phyloP scores from a whole-genome alignment of 768 basidiomycete genomes.

The Erythrobasidium yunnanense region DNA sequence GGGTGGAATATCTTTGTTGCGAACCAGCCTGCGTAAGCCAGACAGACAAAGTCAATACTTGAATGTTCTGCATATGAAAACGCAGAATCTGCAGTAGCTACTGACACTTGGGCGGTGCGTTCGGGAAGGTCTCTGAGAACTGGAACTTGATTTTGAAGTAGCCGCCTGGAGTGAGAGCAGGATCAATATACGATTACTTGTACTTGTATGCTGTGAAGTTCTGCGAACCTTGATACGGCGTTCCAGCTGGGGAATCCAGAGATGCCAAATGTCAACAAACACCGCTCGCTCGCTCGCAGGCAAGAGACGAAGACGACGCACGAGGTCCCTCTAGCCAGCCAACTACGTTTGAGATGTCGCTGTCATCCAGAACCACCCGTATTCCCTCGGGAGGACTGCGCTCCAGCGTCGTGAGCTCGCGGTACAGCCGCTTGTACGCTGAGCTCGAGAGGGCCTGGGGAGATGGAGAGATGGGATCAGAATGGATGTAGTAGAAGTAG shows the following conservation, averaged over 20 bases:
- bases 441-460: not conserved
- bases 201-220: not conserved
- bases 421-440: not conserved
- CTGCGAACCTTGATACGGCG: constrained; percentile 51
- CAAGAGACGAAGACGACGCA: too few species aligned
- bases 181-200: not conserved
- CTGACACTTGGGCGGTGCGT: constrained; percentile 82
- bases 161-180: constrained; percentile 42
- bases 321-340: constrained; percentile 25
- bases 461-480: not conserved
- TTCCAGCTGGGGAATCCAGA: constrained; percentile 47
- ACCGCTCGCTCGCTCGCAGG: too few species aligned
- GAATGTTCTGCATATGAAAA: too few species aligned
- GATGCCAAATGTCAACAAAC: too few species aligned
- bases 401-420: constrained; percentile 19
- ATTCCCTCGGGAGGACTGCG: constrained; percentile 25
- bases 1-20: constrained; percentile 95
- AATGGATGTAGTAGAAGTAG: not conserved
- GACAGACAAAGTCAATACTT: not conserved
- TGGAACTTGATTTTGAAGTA: constrained; percentile 68
- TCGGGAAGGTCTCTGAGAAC: constrained; percentile 76
- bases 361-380: constrained; percentile 17
- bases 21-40: constrained; percentile 60
- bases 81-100: not conserved
- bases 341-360: constrained; percentile 12